A percentile compares a stretch with the other conserved stretches of the same genome.
Evolutionary conservation across 805 yeast genomes (phyloP).

Genomic region (Candida maltosa): DNA sequence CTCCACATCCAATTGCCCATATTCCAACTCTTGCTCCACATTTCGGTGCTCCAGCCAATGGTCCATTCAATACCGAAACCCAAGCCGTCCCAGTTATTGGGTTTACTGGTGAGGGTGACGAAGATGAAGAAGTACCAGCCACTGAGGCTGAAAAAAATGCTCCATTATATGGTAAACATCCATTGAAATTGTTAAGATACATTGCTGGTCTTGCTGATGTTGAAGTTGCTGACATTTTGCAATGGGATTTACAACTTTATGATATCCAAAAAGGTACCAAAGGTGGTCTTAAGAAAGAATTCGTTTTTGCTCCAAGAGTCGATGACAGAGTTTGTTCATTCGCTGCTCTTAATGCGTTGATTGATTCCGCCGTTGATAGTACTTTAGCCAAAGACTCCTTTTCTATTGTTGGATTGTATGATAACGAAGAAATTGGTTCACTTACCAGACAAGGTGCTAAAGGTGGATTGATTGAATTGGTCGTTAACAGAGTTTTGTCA

Average conservation of each 20-base stretch:
- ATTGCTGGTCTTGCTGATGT: conserved; percentile 60
- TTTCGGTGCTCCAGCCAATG: conserved; percentile 66
- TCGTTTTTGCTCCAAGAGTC: conserved; percentile 76
- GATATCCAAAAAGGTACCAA: conserved; percentile 77
- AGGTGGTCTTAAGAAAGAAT: conserved; percentile 77
- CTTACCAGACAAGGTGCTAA: conserved; percentile 77
- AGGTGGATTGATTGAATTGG: conserved; percentile 68
- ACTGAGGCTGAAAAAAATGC: conserved; percentile 58
- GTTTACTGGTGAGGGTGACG: conserved; percentile 34
- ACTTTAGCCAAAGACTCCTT: conserved; percentile 34
- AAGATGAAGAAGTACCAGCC: conserved; percentile 41
- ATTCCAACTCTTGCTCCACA: conserved; percentile 87
- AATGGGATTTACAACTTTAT: conserved; percentile 73
- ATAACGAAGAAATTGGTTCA: conserved; percentile 84
- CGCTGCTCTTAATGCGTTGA: conserved; percentile 62
- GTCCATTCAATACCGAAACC: conserved; percentile 75
- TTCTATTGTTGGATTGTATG: conserved; percentile 63
- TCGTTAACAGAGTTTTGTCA: conserved; percentile 53
- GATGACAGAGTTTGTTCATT: conserved; percentile 83
- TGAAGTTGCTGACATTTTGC: conserved; percentile 58
- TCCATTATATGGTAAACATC: conserved; percentile 69
- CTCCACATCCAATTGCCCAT: conserved; percentile 71
- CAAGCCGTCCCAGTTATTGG: conserved; percentile 79
- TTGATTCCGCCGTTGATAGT: conserved; percentile 32
- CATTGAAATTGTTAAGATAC: conserved; percentile 64